Base-by-base conservation (phyloP, 805 yeast species). In the Ogataea pignaliae region DNA sequence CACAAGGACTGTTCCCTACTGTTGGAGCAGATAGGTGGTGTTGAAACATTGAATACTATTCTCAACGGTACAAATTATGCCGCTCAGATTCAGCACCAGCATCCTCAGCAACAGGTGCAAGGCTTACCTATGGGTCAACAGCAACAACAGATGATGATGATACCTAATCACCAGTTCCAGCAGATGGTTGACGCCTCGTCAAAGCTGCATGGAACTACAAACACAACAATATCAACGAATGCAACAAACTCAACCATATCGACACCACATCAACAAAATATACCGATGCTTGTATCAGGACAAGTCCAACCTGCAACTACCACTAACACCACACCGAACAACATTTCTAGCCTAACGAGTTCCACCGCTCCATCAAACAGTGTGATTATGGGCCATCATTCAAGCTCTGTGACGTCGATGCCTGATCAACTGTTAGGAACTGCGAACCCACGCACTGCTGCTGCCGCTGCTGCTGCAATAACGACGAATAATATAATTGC, bases 1-100 rank as follows among this genome's bases (percentile, higher is more conserved):
- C 85, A 81, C 52, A 75, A 72, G 48, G 78, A 76, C 37, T 78
- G 81, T 53, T 61, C 63, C 1, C 41, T 60, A 39, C 56, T 73
- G 43, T 53, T 59, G 41, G 72, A 63, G 40, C 68, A 70, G 14
- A 66, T 78, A 17, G 75, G 83, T 3, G 78, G 79, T 0, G 57
- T 59, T 30, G 76, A 71, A 14, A 68, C 68, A 15, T 59, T 77
- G 44, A 70, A 71, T 51, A 60, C 68, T n/a, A 49, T 77, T 1
- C 50, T 78, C 21, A 56, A 59, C 32, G 58, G 59, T 1, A 57
- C 63, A 3, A 57, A 60, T 32, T 57, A 55, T 36, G 63, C 57
- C n/a, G 43, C 57, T 10, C 49, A 46, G 34, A 41, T 44, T 16
- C n/a, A n/a, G n/a, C n/a, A n/a, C 34, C 31, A 21, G 26, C 26